Evolutionary conservation across 306 rosid genomes (phyloP), one percentile per base, ranked within the genome.

Genomic region (Trifolium pratense): DNA sequence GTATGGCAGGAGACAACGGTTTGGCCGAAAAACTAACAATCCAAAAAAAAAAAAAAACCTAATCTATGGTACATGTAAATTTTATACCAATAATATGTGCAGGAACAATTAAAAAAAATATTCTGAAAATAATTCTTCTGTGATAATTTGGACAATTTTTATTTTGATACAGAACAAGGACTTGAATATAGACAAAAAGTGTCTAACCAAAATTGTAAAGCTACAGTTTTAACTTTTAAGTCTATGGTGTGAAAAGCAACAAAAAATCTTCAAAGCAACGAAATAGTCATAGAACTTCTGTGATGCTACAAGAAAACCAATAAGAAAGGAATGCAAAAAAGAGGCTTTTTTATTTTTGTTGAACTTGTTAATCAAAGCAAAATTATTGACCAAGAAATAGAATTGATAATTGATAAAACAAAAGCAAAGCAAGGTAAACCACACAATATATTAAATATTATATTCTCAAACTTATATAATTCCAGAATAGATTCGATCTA

Each of bases 171-270:
- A 21, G 75, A 76, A 71, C 5, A 48, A 16, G 66, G 39, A 45
- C 66, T 34, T 12, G 61, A 82, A 75, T 32, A 79, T 59, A 66
- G 76, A 64, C 64, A 63, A 79, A 53, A 77, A 66, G 39, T 68
- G 72, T 60, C 76, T 73, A 70, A 17, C 37, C 8, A 68, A 55
- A 81, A 36, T 26, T 70, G 75, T 67, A 51, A 52, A 78, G 73
- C 75, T 66, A 51, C 51, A 71, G 46, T 48, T 51, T 17, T 23
- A 79, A 71, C 39, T 48, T 51, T 17, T 23, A 79, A 72, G 40
- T 49, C 67, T 78, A 63, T 56, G 68, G 80, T 21, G 15, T 76
- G 58, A 69, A 84, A 80, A 73, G 72, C 62, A 84, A 73, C 68
- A 39, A 49, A 16, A 62, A 69, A 56, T 18, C 52, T 56, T 49